Evolutionary conservation across 73 alveolate genomes (phyloP).

Genomic region (Tetrahymena malaccensis): DNA sequence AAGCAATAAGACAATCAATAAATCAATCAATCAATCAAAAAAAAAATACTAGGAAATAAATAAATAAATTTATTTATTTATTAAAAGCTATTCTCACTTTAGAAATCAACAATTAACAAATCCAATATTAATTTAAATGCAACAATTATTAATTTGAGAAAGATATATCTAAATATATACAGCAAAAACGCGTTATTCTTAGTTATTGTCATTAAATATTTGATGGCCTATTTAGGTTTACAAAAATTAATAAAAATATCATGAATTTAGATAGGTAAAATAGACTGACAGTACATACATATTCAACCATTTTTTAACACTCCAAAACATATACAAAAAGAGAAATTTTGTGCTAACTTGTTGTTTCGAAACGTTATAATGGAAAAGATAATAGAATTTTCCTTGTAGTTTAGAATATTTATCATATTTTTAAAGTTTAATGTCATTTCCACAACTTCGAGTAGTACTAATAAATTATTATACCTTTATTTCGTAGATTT

Average conservation of each 20-base stretch:
- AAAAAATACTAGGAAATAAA: neutral
- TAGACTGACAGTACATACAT: neutral
- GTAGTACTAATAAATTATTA: neutral
- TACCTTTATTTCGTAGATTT: neutral
- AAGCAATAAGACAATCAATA: neutral
- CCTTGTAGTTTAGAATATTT: neutral
- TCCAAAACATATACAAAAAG: neutral
- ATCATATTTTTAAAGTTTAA: too few relatives aligned
- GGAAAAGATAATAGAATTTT: neutral
- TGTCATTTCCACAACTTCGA: neutral
- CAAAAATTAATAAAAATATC: too few relatives aligned
- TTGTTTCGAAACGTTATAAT: neutral
- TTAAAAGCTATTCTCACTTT: neutral
- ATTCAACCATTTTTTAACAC: neutral
- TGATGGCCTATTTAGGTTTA: neutral
- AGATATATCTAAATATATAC: neutral
- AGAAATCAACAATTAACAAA: neutral
- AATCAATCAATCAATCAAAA: neutral
- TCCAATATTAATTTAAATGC: neutral
- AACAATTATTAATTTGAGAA: neutral
- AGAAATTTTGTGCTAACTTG: too few relatives aligned
- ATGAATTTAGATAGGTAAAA: neutral
- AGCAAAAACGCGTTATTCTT: neutral
- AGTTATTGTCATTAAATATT: neutral
- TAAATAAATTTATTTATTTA: too few relatives aligned